These are phyloP conservation scores for Mycoemilia scoparia DNA, from an alignment of 192 early-diverging fungal genomes.

Conservation along the genomic window DNA sequence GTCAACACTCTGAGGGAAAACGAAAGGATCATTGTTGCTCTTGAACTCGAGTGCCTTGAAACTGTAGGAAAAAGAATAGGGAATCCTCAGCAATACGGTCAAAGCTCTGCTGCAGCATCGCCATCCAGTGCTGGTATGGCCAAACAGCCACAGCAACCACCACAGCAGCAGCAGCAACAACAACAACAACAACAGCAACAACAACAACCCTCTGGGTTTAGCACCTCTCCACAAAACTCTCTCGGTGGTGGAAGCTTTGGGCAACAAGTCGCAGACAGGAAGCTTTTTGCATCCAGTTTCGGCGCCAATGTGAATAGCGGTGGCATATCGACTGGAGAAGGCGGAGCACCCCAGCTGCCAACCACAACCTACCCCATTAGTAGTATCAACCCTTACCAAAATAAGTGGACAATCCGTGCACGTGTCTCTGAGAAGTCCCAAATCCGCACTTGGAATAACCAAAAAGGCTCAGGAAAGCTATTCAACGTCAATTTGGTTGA, in stretches of 20 bases:
- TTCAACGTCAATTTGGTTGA: constrained; percentile 82
- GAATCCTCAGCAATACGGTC: too few relatives aligned
- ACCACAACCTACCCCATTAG: constrained; percentile 49
- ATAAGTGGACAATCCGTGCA: constrained; percentile 90
- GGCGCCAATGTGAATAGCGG: constrained; percentile 10
- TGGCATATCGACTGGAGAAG: not conserved
- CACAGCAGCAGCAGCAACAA: constrained; percentile 15
- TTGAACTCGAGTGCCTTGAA: too few relatives aligned
- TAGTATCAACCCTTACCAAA: constrained; percentile 73
- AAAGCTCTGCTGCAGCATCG: too few relatives aligned
- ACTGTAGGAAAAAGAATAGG: too few relatives aligned
- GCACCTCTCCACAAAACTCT: constrained; percentile 4
- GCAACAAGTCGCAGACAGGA: too few relatives aligned
- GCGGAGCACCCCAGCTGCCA: constrained; percentile 3
- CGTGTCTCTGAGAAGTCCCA: constrained; percentile 70
- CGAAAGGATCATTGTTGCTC: too few relatives aligned
- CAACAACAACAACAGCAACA: constrained; percentile 20
- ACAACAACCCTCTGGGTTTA: constrained; percentile 10
- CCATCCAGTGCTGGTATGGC: too few relatives aligned
- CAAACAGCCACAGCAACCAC: too few relatives aligned
- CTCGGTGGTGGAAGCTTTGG: too few relatives aligned
- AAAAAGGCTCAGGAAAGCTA: constrained; percentile 56
- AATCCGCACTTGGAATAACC: constrained; percentile 66
- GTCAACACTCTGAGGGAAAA: too few relatives aligned
- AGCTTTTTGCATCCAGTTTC: constrained; percentile 25